Conservation (phyloP, 148 eudicot species). For the Nepenthes gracilis region DNA sequence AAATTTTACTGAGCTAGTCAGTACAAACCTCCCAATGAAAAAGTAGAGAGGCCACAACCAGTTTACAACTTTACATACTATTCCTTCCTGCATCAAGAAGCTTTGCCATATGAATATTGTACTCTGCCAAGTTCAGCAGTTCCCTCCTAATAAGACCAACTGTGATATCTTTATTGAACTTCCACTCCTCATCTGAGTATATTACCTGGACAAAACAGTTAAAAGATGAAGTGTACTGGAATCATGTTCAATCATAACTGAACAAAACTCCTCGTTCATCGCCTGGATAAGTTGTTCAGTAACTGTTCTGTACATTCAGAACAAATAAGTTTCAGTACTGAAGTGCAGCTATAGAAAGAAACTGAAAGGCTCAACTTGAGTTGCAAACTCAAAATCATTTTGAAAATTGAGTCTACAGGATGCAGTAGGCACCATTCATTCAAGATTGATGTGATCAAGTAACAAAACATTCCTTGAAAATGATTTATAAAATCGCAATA, state of each 20-base stretch:
- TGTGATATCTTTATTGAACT: conserved; percentile 83
- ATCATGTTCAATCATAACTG: background rate
- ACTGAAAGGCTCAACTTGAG: too few species aligned
- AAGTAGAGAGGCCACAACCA: background rate
- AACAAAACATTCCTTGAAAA: too few species aligned
- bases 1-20: conserved; percentile 8
- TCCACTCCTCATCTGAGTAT: conserved; percentile 87
- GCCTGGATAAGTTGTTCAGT: too few species aligned
- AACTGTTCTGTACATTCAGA: too few species aligned
- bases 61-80: conserved; percentile 38
- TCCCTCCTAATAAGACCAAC: conserved; percentile 78
- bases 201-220: conserved; percentile 39
- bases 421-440: too few species aligned
- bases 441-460: too few species aligned
- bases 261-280: background rate
- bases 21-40: conserved; percentile 2
- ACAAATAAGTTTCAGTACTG: too few species aligned
- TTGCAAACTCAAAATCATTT: too few species aligned
- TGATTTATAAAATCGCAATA: too few species aligned
- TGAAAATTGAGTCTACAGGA: too few species aligned
- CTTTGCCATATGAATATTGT: conserved; percentile 87
- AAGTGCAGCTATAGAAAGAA: too few species aligned
- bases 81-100: conserved; percentile 89
- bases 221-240: background rate
- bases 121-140: conserved; percentile 75